phyloP scores from a whole-genome alignment of 345 rosid genomes.

The Acer yangbiense region DNA sequence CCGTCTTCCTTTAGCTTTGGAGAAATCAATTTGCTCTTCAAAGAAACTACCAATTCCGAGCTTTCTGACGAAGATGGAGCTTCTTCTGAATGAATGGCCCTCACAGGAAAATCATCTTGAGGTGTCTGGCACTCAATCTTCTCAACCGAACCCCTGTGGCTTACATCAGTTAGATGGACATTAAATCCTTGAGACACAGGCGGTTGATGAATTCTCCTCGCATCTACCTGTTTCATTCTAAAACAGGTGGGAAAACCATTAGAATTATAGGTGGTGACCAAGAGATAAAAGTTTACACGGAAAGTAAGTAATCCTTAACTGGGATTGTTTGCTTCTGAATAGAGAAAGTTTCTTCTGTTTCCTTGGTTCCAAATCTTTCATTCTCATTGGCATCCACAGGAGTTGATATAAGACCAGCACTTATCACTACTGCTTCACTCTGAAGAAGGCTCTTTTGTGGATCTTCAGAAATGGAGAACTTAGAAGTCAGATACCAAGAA shows the following conservation, averaged over 20 bases:
- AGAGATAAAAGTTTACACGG: slow-evolving; percentile 22
- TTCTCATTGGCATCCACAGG: slow-evolving; percentile 18
- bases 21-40: slow-evolving; percentile 19
- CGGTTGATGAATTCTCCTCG: slow-evolving; percentile 25
- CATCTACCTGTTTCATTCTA: slow-evolving; percentile 49
- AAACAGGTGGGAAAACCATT: slow-evolving; percentile 34
- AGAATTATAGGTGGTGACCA: slow-evolving; percentile 25
- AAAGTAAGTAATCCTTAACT: slow-evolving; percentile 49
- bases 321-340: slow-evolving; percentile 31
- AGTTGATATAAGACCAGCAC: slow-evolving; percentile 11
- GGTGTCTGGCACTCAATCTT: slow-evolving; percentile 22
- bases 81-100: slow-evolving; percentile 25
- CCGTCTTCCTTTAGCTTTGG: slow-evolving; percentile 16
- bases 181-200: slow-evolving; percentile 13
- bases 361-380: slow-evolving; percentile 24
- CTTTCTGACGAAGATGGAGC: slow-evolving; percentile 10
- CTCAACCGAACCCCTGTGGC: not conserved
- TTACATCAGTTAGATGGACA: slow-evolving; percentile 18
- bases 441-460: slow-evolving; percentile 22
- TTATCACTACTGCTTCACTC: slow-evolving; percentile 23
- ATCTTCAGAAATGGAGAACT: slow-evolving; percentile 45
- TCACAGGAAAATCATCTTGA: slow-evolving; percentile 23
- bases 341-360: slow-evolving; percentile 20
- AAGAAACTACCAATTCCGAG: slow-evolving; percentile 19
- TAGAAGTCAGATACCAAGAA: slow-evolving; percentile 31